Conservation (phyloP, 768 basidiomycete genomes). For the Lactarius vividus region DNA sequence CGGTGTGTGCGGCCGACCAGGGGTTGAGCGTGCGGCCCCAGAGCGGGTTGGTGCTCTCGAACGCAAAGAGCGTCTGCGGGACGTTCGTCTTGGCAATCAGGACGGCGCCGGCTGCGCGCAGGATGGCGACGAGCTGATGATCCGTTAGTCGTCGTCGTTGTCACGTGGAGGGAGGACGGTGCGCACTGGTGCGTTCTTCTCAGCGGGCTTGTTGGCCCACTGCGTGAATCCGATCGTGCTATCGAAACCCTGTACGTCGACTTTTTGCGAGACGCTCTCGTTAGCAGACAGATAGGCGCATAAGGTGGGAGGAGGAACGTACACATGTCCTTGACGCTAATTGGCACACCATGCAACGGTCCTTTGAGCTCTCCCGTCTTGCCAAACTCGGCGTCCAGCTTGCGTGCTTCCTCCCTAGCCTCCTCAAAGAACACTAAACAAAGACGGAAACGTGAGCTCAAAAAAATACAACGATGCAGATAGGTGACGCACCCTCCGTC, state of each 20-base stretch:
- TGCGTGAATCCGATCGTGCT: slow-evolving; percentile 67
- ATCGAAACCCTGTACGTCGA: slow-evolving; percentile 62
- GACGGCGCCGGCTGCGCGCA: slow-evolving; percentile 75
- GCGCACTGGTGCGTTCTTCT: slow-evolving; percentile 60
- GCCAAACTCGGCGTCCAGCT: slow-evolving; percentile 64
- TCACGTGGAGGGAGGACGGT: neutral
- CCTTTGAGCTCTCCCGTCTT: slow-evolving; percentile 56
- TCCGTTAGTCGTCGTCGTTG: no score
- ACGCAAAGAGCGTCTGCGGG: slow-evolving; percentile 84
- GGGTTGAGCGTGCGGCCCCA: slow-evolving; percentile 79
- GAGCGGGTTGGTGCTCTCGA: slow-evolving; percentile 77
- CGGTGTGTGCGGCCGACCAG: slow-evolving; percentile 39
- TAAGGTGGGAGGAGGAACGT: slow-evolving; percentile 16
- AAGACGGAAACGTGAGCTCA: neutral
- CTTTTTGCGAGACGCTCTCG: slow-evolving; percentile 34
- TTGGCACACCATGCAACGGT: slow-evolving; percentile 77
- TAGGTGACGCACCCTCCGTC: slow-evolving; percentile 59
- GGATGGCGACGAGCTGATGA: slow-evolving; percentile 52
- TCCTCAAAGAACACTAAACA: slow-evolving; percentile 65
- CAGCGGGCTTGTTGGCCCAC: slow-evolving; percentile 63
- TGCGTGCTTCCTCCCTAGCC: slow-evolving; percentile 57
- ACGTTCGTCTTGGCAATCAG: slow-evolving; percentile 90
- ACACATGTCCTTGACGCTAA: slow-evolving; percentile 79
- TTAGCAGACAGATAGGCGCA: neutral
- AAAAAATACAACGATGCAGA: neutral